Conservation (phyloP, 179 eudicot genomes). For the Kewa caespitosa region DNA sequence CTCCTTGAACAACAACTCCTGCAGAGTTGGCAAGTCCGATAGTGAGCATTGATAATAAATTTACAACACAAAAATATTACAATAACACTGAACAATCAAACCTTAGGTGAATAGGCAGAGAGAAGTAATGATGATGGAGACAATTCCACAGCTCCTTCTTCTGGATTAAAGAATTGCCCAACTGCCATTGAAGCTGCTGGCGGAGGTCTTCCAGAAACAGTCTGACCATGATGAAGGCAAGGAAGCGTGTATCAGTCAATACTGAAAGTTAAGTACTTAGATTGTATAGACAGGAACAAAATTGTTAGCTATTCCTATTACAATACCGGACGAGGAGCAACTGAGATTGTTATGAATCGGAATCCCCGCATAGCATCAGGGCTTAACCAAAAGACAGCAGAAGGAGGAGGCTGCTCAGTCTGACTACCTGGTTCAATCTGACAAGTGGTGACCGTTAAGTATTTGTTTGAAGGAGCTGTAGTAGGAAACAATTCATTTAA, state of each 20-base stretch:
- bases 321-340: conserved; percentile 96
- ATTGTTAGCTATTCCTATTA: conserved; percentile 7
- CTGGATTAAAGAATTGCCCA: conserved; percentile 83
- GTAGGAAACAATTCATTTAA: background rate
- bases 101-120: conserved; percentile 62
- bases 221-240: conserved; percentile 45
- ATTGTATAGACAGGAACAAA: background rate
- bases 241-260: conserved; percentile 18
- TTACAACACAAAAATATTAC: background rate
- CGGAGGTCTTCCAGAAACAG: conserved; percentile 96
- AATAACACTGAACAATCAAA: conserved; percentile 19
- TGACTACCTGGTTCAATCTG: conserved; percentile 99
- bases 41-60: conserved; percentile 6
- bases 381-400: conserved; percentile 79
- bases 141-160: conserved; percentile 48
- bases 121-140: conserved; percentile 56
- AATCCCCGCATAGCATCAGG: conserved; percentile 76
- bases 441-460: conserved; percentile 9
- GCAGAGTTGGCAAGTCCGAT: conserved; percentile 27
- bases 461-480: background rate
- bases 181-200: conserved; percentile 99
- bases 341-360: conserved; percentile 86
- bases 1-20: conserved; percentile 73
- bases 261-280: background rate
- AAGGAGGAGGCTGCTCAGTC: conserved; percentile 98